phyloP scores from a whole-genome alignment of 129 eudicot species.

The carrot (Daucus carota) region DNA sequence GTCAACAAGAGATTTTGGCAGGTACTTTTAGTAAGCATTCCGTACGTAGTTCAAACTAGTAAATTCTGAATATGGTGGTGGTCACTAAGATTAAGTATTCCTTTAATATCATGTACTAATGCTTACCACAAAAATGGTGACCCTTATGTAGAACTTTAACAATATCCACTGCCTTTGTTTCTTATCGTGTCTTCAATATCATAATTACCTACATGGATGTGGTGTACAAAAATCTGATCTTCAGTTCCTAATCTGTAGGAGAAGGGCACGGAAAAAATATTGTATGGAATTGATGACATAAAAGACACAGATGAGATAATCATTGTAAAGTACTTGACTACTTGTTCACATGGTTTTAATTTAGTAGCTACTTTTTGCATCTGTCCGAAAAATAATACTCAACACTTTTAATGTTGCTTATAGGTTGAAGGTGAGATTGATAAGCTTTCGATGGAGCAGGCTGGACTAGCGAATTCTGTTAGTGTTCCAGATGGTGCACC shows the following conservation, averaged over 20 bases:
- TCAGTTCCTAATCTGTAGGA: slow-evolving; percentile 40
- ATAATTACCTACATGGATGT: background rate
- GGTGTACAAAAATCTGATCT: background rate
- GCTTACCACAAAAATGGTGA: background rate
- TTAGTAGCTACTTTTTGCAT: background rate
- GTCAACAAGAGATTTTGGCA: slow-evolving; percentile 73
- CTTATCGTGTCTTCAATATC: background rate
- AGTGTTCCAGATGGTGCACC: slow-evolving; percentile 98
- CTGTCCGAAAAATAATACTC: background rate
- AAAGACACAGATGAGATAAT: slow-evolving; percentile 62
- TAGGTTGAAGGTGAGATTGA: slow-evolving; percentile 97
- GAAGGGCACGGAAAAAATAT: slow-evolving; percentile 58
- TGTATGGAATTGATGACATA: slow-evolving; percentile 88
- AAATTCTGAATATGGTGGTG: background rate
- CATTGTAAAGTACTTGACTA: slow-evolving; percentile 21
- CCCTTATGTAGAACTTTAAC: background rate
- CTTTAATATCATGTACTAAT: background rate
- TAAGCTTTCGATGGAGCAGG: slow-evolving; percentile 84
- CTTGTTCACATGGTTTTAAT: background rate
- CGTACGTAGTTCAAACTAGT: background rate
- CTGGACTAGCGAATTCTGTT: slow-evolving; percentile 69
- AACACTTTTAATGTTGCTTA: slow-evolving; percentile 12
- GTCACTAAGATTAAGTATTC: background rate
- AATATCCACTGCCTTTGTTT: background rate
- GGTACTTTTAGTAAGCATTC: slow-evolving; percentile 30